phyloP scores from a whole-genome alignment of 2,329 filamentous ascomycete genomes.

The Plenodomus lindquistii region DNA sequence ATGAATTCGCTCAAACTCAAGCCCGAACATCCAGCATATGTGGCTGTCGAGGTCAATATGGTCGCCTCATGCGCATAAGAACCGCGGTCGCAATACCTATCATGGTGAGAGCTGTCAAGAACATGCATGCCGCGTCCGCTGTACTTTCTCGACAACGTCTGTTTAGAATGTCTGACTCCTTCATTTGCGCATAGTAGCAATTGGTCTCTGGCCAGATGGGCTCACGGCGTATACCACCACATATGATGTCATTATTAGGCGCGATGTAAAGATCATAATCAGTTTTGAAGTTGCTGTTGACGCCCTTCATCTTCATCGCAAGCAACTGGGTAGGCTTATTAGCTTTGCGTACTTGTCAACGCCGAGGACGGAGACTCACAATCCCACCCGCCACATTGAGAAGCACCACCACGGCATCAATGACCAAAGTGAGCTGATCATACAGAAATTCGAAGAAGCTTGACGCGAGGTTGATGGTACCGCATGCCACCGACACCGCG shows the following conservation, averaged over 20 bases:
- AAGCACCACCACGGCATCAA: constrained; percentile 17
- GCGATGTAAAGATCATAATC: neutral
- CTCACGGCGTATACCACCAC: constrained; percentile 10
- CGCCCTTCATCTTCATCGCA: constrained; percentile 1
- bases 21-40: too few species aligned
- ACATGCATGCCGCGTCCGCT: constrained; percentile 25
- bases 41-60: neutral
- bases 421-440: constrained; percentile 16
- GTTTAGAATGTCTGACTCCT: constrained; percentile 5
- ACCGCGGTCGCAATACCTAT: constrained; percentile 5
- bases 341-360: too few species aligned
- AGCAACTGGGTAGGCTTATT: neutral
- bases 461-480: constrained; percentile 15
- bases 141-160: constrained; percentile 13
- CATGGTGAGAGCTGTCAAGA: constrained; percentile 12
- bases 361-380: constrained; percentile 13
- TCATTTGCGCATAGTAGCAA: neutral
- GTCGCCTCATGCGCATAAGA: constrained; percentile 4
- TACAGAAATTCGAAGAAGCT: constrained; percentile 14
- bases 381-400: constrained; percentile 24
- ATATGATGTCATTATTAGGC: constrained; percentile 16
- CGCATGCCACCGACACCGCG: constrained; percentile 14
- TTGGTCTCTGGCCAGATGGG: neutral
- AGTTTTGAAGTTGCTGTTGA: neutral
- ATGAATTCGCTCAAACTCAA: too few species aligned